phyloP scores from a whole-genome alignment of 169 alveolate species.

The Babesia bigemina region DNA sequence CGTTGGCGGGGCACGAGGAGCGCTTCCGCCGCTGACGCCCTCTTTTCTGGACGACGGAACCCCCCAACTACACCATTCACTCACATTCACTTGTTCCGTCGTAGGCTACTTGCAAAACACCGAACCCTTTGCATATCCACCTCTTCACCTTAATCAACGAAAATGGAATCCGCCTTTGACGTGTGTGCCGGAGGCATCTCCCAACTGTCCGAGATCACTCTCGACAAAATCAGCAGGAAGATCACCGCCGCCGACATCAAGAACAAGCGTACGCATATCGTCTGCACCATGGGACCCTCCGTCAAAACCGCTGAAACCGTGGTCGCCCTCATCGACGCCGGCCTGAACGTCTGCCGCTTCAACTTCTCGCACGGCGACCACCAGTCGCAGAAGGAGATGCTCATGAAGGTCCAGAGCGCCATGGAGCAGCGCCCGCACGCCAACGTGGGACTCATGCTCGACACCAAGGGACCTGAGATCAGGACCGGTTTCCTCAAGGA shows the following conservation, averaged over 20 bases:
- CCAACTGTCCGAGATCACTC: slow-evolving; percentile 38
- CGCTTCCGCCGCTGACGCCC: no score
- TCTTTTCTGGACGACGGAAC: no score
- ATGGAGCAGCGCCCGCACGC: slow-evolving; percentile 90
- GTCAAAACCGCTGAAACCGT: slow-evolving; percentile 91
- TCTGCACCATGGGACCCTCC: slow-evolving; percentile 98
- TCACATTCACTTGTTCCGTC: no score
- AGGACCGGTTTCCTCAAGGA: slow-evolving; percentile 95
- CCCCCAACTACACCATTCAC: no score
- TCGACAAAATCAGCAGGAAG: slow-evolving; percentile 34
- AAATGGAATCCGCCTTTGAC: no score
- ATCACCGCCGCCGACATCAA: slow-evolving; percentile 16
- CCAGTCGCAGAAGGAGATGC: slow-evolving; percentile 89
- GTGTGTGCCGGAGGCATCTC: neutral
- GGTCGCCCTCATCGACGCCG: slow-evolving; percentile 85
- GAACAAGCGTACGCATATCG: slow-evolving; percentile 91
- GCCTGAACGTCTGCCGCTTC: slow-evolving; percentile 92
- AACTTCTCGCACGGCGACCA: slow-evolving; percentile 99
- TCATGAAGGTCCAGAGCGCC: slow-evolving; percentile 89
- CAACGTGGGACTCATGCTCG: slow-evolving; percentile 92
- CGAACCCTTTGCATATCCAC: no score
- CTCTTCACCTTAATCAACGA: no score
- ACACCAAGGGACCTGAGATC: slow-evolving; percentile 99
- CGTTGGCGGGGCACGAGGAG: no score
- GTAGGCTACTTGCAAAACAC: no score